Evolutionary conservation across 2,329 filamentous ascomycete genomes (phyloP).

Genomic region (Botrytis hyacinthi): DNA sequence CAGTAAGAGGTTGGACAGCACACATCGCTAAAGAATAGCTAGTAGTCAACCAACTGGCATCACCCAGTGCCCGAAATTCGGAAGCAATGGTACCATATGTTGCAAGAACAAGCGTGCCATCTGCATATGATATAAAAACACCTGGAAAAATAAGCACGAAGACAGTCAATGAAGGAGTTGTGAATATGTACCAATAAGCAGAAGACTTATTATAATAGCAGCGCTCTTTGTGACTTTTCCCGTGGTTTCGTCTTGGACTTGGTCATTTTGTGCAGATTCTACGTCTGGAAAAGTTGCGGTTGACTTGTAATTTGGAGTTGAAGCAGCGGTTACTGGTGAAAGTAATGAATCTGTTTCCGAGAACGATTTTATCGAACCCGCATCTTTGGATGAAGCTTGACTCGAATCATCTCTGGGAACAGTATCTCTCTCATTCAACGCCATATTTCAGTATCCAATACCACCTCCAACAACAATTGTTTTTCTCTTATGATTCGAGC

Average conservation of each 20-base stretch:
- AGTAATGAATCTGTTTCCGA: conserved; percentile 20
- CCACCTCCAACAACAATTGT: neutral
- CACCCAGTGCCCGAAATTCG: conserved; percentile 55
- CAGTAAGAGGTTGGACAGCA: conserved; percentile 72
- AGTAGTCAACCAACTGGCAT: conserved; percentile 55
- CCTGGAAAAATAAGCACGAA: conserved; percentile 40
- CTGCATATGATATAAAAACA: conserved; percentile 65
- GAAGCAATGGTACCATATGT: conserved; percentile 62
- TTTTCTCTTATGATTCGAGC: neutral
- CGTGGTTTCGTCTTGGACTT: neutral
- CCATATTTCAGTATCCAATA: conserved; percentile 2
- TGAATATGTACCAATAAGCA: conserved; percentile 27
- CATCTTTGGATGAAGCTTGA: conserved; percentile 12
- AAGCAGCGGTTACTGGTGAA: conserved; percentile 8
- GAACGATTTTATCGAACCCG: conserved; percentile 4
- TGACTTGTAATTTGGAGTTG: conserved; percentile 22
- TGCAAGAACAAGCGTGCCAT: conserved; percentile 63
- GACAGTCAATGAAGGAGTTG: neutral
- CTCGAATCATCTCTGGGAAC: neutral
- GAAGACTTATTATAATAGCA: conserved; percentile 28
- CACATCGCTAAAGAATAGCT: conserved; percentile 73
- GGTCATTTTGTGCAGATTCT: conserved; percentile 13
- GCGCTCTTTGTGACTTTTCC: neutral
- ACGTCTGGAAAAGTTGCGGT: neutral
- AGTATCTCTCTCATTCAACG: conserved; percentile 6